A percentile compares a stretch with the other conserved stretches of the same genome.
Conservation (phyloP, 1,284 basidiomycete genomes). For the Ganoderma resinaceum region DNA sequence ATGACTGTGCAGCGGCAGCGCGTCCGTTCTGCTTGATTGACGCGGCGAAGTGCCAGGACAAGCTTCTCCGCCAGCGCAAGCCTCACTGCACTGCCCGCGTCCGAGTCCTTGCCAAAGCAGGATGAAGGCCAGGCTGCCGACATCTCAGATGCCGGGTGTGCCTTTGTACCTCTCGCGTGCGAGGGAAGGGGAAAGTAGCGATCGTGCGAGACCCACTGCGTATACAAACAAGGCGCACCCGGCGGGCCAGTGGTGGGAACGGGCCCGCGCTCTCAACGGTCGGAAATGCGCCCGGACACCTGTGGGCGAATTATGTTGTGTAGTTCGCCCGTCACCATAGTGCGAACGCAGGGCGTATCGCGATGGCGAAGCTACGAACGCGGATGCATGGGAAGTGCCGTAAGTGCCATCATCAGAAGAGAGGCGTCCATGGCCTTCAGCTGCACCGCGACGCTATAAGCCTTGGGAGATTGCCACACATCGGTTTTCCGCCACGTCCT, state of each 20-base stretch:
- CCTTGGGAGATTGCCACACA: constrained; percentile 2
- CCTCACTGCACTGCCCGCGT: neutral
- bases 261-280: neutral
- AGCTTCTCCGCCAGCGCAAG: constrained; percentile 5
- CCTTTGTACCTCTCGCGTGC: constrained; percentile 6
- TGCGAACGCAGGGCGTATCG: neutral
- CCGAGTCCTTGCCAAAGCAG: neutral
- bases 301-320: neutral
- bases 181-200: neutral
- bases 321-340: neutral
- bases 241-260: neutral
- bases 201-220: constrained; percentile 1
- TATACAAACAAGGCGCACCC: no score
- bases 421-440: constrained; percentile 14
- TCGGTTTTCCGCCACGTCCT: neutral
- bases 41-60: constrained; percentile 4
- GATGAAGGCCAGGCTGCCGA: neutral
- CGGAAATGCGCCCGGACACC: constrained; percentile 4
- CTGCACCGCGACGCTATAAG: constrained; percentile 20
- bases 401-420: constrained; percentile 16
- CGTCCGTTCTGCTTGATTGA: constrained; percentile 23
- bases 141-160: neutral
- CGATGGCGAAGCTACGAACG: constrained; percentile 17
- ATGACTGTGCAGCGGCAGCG: constrained; percentile 5
- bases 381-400: constrained; percentile 22